Conservation (phyloP, 345 rosid genomes). For the Raphanus raphanistrum region DNA sequence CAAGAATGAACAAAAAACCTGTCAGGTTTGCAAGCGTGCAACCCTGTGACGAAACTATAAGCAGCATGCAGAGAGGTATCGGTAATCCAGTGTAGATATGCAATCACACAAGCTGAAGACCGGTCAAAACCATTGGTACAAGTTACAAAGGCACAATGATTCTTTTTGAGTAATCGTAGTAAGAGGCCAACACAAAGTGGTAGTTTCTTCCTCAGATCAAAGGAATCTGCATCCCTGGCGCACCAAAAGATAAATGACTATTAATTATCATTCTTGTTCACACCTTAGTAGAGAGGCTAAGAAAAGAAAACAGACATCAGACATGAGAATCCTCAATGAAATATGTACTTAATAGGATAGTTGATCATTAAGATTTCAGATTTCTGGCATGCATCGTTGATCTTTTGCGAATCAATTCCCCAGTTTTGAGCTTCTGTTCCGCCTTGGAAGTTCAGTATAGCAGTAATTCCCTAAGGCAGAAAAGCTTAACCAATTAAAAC, state of each 20-base stretch:
- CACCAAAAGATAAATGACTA: slow-evolving; percentile 26
- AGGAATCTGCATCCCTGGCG: slow-evolving; percentile 83
- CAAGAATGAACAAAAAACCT: slow-evolving; percentile 46
- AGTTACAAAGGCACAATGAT: slow-evolving; percentile 76
- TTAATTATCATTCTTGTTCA: slow-evolving; percentile 6
- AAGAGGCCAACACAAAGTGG: slow-evolving; percentile 85
- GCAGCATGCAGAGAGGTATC: slow-evolving; percentile 92
- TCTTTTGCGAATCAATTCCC: slow-evolving; percentile 61
- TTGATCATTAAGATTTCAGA: slow-evolving; percentile 73
- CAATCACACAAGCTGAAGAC: slow-evolving; percentile 83
- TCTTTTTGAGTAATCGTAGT: slow-evolving; percentile 80
- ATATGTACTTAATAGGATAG: slow-evolving; percentile 70
- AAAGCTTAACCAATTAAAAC: slow-evolving; percentile 21
- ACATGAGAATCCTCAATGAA: neutral
- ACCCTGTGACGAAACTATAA: slow-evolving; percentile 76
- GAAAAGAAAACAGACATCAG: neutral
- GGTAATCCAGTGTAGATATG: slow-evolving; percentile 96
- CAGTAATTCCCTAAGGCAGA: slow-evolving; percentile 72
- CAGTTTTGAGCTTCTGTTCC: slow-evolving; percentile 81
- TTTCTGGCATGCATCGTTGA: slow-evolving; percentile 76
- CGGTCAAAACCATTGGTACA: slow-evolving; percentile 93
- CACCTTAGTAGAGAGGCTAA: too few relatives aligned
- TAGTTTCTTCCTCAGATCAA: slow-evolving; percentile 83
- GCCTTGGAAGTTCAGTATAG: slow-evolving; percentile 82
- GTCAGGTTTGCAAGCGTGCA: slow-evolving; percentile 81